phyloP scores from a whole-genome alignment of 805 yeast genomes.

The Yueomyces sp. region DNA sequence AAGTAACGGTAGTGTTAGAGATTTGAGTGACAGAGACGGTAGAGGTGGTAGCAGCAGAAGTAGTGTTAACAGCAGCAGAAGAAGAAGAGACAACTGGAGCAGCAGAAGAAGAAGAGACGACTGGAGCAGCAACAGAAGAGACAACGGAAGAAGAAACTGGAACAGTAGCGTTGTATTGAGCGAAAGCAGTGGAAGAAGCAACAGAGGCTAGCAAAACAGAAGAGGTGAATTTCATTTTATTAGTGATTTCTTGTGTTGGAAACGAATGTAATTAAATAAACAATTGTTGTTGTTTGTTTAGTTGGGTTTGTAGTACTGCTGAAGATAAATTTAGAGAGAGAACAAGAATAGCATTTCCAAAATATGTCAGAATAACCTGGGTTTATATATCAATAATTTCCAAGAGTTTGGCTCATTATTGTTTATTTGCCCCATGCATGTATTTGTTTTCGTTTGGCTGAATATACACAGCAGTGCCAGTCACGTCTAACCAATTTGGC shows the following conservation, averaged over 20 bases:
- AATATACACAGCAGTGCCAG: no score
- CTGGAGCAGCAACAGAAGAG: conserved; percentile 1
- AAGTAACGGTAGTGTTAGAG: background rate
- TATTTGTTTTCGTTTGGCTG: no score
- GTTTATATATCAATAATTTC: no score
- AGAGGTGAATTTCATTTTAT: background rate
- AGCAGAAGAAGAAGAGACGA: background rate
- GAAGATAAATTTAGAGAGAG: no score
- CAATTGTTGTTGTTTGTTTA: background rate
- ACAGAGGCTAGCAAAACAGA: conserved; percentile 1
- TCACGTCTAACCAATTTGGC: no score
- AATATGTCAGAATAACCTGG: no score
- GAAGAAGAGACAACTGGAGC: background rate
- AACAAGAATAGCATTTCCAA: no score
- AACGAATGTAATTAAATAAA: no score
- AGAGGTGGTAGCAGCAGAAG: background rate
- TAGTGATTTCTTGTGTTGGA: no score
- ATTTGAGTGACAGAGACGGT: background rate
- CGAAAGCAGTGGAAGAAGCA: conserved; percentile 1
- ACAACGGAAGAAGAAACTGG: conserved; percentile 1
- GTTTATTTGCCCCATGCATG: no score
- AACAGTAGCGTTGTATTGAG: background rate
- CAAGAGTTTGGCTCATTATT: no score
- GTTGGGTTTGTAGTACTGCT: no score
- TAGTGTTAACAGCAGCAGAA: background rate